Base-by-base conservation (phyloP, 352 stramenopile genomes). In the Globisporangium megalacanthum region DNA sequence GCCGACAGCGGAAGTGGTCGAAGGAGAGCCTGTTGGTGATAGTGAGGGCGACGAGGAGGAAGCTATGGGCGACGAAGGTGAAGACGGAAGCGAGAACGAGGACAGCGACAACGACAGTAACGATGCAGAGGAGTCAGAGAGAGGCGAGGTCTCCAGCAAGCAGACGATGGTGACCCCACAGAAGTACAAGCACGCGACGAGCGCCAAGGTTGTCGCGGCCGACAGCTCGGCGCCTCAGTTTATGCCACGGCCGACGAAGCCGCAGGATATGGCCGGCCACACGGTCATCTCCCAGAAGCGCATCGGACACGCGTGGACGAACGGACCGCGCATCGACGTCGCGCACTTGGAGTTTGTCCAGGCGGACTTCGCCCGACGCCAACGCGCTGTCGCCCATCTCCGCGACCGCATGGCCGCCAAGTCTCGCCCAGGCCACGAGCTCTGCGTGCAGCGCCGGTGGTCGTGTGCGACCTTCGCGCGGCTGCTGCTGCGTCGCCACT, bases 341-440 rank as follows among this genome's bases (percentile, higher is more conserved):
- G 65, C 79, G n/a, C 77, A 92, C 55, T 77, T 84, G 54, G 70
- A 70, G 42, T 92, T 84, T 58, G 77, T 86, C 3, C 74, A 86
- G 19, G 67, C 80, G 19, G 82, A 92, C 54, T 92, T 77, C 52
- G 71, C 69, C 15, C 69, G 79, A 2, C 75, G 80, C 5, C 69
- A 83, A 58, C 71, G 75, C 29, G 80, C 78, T 1, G 80, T 91
- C 9, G 68, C 61, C 1, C 70, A 73, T 46, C 62, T 92, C 6
- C 78, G 83, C 39, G 69, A 83, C 29, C 75, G 78, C 6, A 79
- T 91, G 60, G 47, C 59, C 1, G 62, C 71, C 45, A 90, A 91
- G 56, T 86, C 68, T 6, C 73, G 70, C 10, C 77, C 82, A 10
- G 79, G 79, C 0, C 86, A 79, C 49, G 72, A 91, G 25, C 67